phyloP scores from a whole-genome alignment of 805 yeast genomes.

The Lipomyces spencermartinsiae region DNA sequence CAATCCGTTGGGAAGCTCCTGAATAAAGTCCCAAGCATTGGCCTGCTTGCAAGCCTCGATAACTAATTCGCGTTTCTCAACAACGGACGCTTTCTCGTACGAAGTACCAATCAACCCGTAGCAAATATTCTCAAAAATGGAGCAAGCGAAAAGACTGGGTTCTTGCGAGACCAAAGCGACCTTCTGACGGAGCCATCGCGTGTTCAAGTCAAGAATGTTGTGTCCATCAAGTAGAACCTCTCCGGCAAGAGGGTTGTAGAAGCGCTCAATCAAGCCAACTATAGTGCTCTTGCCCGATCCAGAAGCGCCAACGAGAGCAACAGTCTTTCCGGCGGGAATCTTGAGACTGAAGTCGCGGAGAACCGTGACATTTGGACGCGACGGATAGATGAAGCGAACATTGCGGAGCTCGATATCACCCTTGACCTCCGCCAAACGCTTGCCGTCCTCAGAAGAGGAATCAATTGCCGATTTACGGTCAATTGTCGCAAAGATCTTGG shows the following conservation, averaged over 20 bases:
- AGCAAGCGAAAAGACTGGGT: constrained; percentile 68
- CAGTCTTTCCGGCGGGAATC: constrained; percentile 79
- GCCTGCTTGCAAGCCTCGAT: constrained; percentile 57
- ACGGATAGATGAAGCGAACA: constrained; percentile 44
- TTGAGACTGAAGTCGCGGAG: constrained; percentile 40
- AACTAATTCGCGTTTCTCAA: constrained; percentile 49
- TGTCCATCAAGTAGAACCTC: constrained; percentile 56
- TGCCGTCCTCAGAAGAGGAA: constrained; percentile 42
- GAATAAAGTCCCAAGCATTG: constrained; percentile 58
- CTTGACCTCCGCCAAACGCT: constrained; percentile 28
- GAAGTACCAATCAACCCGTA: constrained; percentile 63
- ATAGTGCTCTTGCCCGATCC: constrained; percentile 56
- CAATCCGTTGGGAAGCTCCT: constrained; percentile 58
- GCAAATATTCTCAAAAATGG: constrained; percentile 78
- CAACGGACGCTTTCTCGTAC: constrained; percentile 47
- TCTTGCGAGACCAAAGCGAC: constrained; percentile 71
- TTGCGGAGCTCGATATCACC: constrained; percentile 50
- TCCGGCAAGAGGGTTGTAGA: constrained; percentile 63
- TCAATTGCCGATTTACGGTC: constrained; percentile 53
- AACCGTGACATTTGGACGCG: constrained; percentile 45
- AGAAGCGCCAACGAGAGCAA: constrained; percentile 91
- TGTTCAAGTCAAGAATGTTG: constrained; percentile 55
- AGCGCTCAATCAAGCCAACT: constrained; percentile 62
- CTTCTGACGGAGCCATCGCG: constrained; percentile 58
- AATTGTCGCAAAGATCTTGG: constrained; percentile 52